These are phyloP conservation scores for Dactylellina leptospora DNA, from an alignment of 2,329 filamentous ascomycete species.

Conservation along the genomic window DNA sequence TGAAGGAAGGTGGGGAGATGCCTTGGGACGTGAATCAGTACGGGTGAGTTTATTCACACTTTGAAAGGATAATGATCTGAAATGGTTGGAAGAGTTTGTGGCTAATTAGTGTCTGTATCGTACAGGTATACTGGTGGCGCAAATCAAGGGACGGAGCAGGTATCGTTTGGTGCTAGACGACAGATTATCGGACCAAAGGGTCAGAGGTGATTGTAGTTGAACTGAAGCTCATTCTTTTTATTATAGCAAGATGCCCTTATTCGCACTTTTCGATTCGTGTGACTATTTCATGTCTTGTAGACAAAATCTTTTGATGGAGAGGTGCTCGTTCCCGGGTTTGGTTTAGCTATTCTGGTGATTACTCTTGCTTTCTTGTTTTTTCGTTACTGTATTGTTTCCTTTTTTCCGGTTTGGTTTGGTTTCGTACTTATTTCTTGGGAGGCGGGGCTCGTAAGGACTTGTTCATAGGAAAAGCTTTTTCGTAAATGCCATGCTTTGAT, in stretches of 20 bases:
- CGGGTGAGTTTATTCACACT: slow-evolving; percentile 24
- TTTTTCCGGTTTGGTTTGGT: not conserved
- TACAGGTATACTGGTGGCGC: slow-evolving; percentile 55
- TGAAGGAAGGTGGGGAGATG: slow-evolving; percentile 33
- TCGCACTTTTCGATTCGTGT: slow-evolving; percentile 2
- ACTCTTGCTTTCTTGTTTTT: not conserved
- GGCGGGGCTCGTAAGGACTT: too few species aligned
- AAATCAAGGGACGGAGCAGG: slow-evolving; percentile 56
- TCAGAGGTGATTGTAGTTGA: slow-evolving; percentile 14
- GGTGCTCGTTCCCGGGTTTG: not conserved
- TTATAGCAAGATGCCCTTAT: too few species aligned
- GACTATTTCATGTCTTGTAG: not conserved
- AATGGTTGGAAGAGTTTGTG: not conserved
- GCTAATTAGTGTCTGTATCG: too few species aligned
- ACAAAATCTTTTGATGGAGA: not conserved
- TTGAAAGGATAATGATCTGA: not conserved
- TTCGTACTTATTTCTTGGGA: not conserved
- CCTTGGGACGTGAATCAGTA: slow-evolving; percentile 50
- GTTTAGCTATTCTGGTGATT: not conserved
- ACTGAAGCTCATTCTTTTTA: too few species aligned
- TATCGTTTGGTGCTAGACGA: slow-evolving; percentile 54
- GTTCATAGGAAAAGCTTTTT: not conserved
- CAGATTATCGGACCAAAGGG: slow-evolving; percentile 56
- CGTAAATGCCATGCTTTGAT: not conserved
- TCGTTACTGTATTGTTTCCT: not conserved